A percentile compares a stretch with the other conserved stretches of the same genome.
Conservation (phyloP, 805 yeast genomes). For the Soucietia sequanensis region DNA sequence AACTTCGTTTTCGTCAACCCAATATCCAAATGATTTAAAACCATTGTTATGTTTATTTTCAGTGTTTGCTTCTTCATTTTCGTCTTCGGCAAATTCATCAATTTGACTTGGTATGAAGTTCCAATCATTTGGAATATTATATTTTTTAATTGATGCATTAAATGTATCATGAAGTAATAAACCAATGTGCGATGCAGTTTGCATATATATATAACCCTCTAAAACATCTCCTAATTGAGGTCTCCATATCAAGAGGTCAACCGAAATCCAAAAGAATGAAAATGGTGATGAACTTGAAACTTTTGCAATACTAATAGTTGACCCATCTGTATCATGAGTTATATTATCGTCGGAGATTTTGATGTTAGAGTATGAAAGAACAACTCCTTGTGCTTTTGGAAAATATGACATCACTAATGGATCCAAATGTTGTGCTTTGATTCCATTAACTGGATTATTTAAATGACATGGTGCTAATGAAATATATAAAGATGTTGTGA, state of each 20-base stretch:
- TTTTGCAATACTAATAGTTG: constrained; percentile 53
- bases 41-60: too few species aligned
- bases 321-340: constrained; percentile 38
- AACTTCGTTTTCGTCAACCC: constrained; percentile 76
- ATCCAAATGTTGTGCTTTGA: constrained; percentile 85
- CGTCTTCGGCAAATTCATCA: constrained; percentile 45
- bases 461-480: constrained; percentile 85
- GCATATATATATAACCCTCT: constrained; percentile 88
- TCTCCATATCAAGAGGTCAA: constrained; percentile 82
- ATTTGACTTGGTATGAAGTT: constrained; percentile 75
- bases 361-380: constrained; percentile 74
- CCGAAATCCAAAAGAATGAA: constrained; percentile 81
- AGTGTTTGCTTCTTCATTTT: constrained; percentile 15
- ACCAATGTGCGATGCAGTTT: constrained; percentile 93
- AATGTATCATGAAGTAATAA: constrained; percentile 88
- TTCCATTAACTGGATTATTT: constrained; percentile 69
- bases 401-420: constrained; percentile 84
- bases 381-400: constrained; percentile 73
- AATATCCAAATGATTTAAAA: constrained; percentile 71
- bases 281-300: constrained; percentile 82
- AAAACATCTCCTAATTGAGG: constrained; percentile 85
- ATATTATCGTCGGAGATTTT: constrained; percentile 45
- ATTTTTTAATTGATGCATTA: constrained; percentile 87
- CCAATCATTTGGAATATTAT: constrained; percentile 86
- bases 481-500: constrained; percentile 64